Evolutionary conservation across 768 basidiomycete genomes (phyloP).

Genomic region (Tulasnella sp.): DNA sequence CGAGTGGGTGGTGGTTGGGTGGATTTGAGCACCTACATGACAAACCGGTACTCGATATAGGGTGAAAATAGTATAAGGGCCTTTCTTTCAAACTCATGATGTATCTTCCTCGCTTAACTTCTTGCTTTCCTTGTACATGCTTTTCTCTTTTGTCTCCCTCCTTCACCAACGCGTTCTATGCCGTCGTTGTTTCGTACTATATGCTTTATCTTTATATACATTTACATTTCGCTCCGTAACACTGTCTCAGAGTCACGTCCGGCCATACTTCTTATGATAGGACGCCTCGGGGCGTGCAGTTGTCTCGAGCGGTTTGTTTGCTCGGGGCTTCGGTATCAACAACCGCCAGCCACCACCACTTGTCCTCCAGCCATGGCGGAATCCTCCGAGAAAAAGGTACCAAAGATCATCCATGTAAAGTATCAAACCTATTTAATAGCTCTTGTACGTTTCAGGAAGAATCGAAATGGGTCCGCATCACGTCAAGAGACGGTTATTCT

Average conservation of each 20-base stretch:
- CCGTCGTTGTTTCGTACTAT: neutral
- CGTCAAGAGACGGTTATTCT: slow-evolving; percentile 73
- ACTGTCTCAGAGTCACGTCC: too few relatives aligned
- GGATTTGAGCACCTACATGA: slow-evolving; percentile 26
- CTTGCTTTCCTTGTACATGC: slow-evolving; percentile 5
- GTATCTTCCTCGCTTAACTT: neutral
- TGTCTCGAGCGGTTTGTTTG: neutral
- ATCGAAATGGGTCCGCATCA: slow-evolving; percentile 68
- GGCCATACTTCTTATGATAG: neutral
- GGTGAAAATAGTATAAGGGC: neutral
- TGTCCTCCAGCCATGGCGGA: neutral
- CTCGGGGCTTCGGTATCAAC: neutral
- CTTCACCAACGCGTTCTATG: neutral
- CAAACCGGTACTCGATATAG: slow-evolving; percentile 16
- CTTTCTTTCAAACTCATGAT: neutral
- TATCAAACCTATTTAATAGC: neutral
- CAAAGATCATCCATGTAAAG: neutral
- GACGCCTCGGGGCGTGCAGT: neutral
- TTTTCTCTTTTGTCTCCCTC: neutral
- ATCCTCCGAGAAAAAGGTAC: neutral
- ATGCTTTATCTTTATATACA: slow-evolving; percentile 14
- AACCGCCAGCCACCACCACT: neutral
- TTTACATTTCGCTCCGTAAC: neutral
- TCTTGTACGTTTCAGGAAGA: neutral
- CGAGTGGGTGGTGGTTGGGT: slow-evolving; percentile 74